Evolutionary conservation across 129 eudicot species (phyloP), one percentile per base, ranked within the genome.

Genomic region (Rutidosis leptorrhynchoides): DNA sequence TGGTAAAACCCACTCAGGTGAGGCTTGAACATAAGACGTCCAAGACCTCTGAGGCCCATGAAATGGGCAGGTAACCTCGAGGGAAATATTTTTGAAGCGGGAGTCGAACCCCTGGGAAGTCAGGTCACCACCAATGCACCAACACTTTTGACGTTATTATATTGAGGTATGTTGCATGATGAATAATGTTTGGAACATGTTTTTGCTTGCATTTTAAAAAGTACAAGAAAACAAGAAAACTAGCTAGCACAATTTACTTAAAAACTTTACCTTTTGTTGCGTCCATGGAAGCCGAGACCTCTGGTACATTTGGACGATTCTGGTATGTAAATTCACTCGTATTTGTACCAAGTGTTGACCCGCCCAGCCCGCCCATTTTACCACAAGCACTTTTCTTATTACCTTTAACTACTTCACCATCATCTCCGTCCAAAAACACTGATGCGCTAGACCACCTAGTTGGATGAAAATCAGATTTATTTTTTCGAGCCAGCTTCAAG

Each of bases 401-500:
- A 66, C 69, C 62, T 76, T 74, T 85, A 40, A 77, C 72, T 45
- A 83, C 95, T 58, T 85, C 94, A 65, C 73, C 89, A 62, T 92
- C 87, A 81, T 88, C 96, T 66, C 88, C 94, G 78, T 91, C 98
- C 20, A 84, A 85, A 62, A 80, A 73, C 20, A 76, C 86, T 23
- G 95, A 81, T 19, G 90, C 87, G 72, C 85, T 85, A n/a, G 96
- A 81, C 90, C 89, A 83, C 62, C 81, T 82, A 17, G 77, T 75
- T 23, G 76, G 58, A 78, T 77, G 83, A 27, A 84, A 65, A 57
- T 81, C 89, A 30, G 79, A 72, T 77, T 83, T 87, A 72, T 77
- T 78, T 82, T 92, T 92, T 17, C 96, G 85, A 54, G 98, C 95
- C 71, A 92, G 88, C 62, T 92, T 92, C 64, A 93, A 71, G 51